Evolutionary conservation across 2,329 filamentous ascomycete species (phyloP).

Genomic region (Proliferodiscus dingleyae): DNA sequence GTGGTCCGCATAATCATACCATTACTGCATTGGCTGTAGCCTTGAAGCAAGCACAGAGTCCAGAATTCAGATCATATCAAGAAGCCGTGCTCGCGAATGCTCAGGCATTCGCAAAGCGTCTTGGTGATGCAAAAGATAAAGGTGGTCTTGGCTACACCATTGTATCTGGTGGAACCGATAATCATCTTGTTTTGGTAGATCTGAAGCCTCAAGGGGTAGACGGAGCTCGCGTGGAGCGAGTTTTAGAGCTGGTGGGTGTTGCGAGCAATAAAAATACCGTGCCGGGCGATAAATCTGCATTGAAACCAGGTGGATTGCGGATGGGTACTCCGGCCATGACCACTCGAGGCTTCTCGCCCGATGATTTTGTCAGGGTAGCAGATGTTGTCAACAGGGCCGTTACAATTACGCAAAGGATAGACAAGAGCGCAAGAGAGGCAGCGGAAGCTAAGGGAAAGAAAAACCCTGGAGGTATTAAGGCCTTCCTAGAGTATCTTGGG

Average conservation of each 20-base stretch:
- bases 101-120: conserved; percentile 71
- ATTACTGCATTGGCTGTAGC: conserved; percentile 94
- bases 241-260: conserved; percentile 87
- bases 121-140: conserved; percentile 61
- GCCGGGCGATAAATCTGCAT: conserved; percentile 86
- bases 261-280: conserved; percentile 99
- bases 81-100: conserved; percentile 85
- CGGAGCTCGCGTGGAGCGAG: conserved; percentile 81
- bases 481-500: conserved; percentile 64
- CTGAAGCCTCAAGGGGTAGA: conserved; percentile 86
- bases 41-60: conserved; percentile 83
- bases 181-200: conserved; percentile 91
- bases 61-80: conserved; percentile 92
- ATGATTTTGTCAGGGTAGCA: conserved; percentile 82
- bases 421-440: conserved; percentile 66
- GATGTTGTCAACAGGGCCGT: conserved; percentile 83
- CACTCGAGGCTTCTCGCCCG: conserved; percentile 82
- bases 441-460: conserved; percentile 64
- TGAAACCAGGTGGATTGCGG: conserved; percentile 87
- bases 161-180: conserved; percentile 92
- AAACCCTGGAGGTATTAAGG: conserved; percentile 58
- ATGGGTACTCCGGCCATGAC: conserved; percentile 98
- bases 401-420: conserved; percentile 69
- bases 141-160: conserved; percentile 80
- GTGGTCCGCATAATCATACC: conserved; percentile 97